Conservation (phyloP, 1,139 yeast genomes). For the Suhomyces yuchorum region DNA sequence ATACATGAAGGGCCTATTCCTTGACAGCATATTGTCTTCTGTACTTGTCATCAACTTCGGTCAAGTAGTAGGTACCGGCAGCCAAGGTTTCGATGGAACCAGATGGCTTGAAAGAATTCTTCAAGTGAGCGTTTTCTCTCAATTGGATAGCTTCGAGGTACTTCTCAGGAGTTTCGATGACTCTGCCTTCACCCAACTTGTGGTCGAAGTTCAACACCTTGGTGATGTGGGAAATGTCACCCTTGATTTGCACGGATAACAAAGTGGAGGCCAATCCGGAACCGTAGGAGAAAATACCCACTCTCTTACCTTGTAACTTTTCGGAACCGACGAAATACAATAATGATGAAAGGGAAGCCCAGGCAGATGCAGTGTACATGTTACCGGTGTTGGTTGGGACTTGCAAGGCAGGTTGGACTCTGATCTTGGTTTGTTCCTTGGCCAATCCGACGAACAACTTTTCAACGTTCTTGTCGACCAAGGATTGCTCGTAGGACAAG, state of each 20-base stretch:
- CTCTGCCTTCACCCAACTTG: slow-evolving; percentile 67
- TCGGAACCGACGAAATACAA: slow-evolving; percentile 76
- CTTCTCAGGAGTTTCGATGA: slow-evolving; percentile 68
- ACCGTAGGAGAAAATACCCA: slow-evolving; percentile 95
- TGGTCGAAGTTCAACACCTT: slow-evolving; percentile 66
- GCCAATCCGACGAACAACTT: slow-evolving; percentile 81
- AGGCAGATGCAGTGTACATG: slow-evolving; percentile 95
- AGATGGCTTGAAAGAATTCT: slow-evolving; percentile 74
- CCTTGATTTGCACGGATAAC: slow-evolving; percentile 76
- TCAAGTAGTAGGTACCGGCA: slow-evolving; percentile 81
- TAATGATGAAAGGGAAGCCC: slow-evolving; percentile 83
- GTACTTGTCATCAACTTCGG: slow-evolving; percentile 82
- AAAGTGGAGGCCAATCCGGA: slow-evolving; percentile 95
- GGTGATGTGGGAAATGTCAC: slow-evolving; percentile 74
- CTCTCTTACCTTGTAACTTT: slow-evolving; percentile 75
- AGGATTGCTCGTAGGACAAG: slow-evolving; percentile 73
- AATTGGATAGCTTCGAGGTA: slow-evolving; percentile 79
- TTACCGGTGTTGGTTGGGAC: slow-evolving; percentile 98
- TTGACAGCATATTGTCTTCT: slow-evolving; percentile 77
- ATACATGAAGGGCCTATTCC: slow-evolving; percentile 32
- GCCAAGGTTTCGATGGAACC: slow-evolving; percentile 75
- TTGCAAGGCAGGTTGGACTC: slow-evolving; percentile 78
- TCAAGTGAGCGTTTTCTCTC: slow-evolving; percentile 87
- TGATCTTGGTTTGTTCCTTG: slow-evolving; percentile 66
- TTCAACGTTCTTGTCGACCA: slow-evolving; percentile 79